Evolutionary conservation across 768 basidiomycete genomes (phyloP).

Genomic region (Rhodosporidiobolus odoratus): DNA sequence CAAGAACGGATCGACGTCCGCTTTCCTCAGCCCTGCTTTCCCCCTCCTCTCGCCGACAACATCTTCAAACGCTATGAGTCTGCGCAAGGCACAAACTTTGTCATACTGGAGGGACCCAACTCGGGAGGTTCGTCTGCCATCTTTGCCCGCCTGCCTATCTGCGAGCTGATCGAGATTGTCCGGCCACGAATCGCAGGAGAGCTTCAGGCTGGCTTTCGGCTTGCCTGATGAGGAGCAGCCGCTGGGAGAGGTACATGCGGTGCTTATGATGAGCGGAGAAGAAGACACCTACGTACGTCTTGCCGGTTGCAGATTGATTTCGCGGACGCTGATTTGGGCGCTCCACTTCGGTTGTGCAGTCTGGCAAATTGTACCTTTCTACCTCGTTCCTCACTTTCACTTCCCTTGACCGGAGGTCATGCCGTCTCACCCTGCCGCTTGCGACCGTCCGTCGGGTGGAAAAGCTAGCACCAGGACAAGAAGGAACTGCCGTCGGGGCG

Average conservation of each 20-base stretch:
- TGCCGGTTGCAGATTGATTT: neutral
- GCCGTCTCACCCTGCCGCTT: conserved; percentile 82
- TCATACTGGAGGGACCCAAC: conserved; percentile 13
- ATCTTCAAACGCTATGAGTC: neutral
- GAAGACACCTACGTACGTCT: conserved; percentile 40
- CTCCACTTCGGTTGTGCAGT: conserved; percentile 51
- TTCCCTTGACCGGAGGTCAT: conserved; percentile 85
- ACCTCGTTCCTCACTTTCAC: conserved; percentile 85
- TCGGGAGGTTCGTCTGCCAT: conserved; percentile 6
- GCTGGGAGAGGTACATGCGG: conserved; percentile 39
- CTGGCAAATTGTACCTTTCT: conserved; percentile 81
- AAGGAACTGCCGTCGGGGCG: conserved; percentile 63
- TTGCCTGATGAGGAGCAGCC: conserved; percentile 40
- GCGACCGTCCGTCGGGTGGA: conserved; percentile 91
- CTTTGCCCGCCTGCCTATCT: too few relatives aligned
- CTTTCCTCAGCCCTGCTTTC: neutral
- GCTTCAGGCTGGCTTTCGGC: conserved; percentile 39
- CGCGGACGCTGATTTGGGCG: neutral
- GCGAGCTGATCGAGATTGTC: too few relatives aligned
- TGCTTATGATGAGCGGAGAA: conserved; percentile 36
- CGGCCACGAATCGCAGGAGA: conserved; percentile 15
- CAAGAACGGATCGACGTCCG: too few relatives aligned
- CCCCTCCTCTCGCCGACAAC: neutral
- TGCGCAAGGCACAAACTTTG: conserved; percentile 20
- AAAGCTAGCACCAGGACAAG: conserved; percentile 66